These are phyloP conservation scores for Graphiopsis chlorocephala DNA, from an alignment of 2,329 filamentous ascomycete genomes.

Conservation along the genomic window DNA sequence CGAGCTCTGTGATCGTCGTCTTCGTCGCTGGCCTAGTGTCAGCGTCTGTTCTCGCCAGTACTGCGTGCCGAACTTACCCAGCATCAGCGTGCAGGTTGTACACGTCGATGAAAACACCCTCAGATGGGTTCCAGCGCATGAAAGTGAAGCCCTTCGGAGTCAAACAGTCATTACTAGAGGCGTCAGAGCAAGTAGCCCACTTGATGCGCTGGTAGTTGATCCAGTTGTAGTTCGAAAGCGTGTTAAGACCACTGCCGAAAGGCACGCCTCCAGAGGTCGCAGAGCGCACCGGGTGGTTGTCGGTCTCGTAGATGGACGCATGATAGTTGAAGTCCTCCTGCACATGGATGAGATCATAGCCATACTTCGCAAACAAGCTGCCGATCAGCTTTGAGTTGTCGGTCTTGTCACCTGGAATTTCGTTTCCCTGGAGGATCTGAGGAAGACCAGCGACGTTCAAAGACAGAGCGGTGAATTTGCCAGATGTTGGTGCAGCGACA, in stretches of 20 bases:
- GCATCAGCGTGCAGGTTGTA: slow-evolving; percentile 69
- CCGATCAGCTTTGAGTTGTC: slow-evolving; percentile 59
- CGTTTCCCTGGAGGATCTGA: slow-evolving; percentile 56
- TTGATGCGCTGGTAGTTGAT: slow-evolving; percentile 55
- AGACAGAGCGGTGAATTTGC: slow-evolving; percentile 49
- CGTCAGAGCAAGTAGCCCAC: slow-evolving; percentile 59
- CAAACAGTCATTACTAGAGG: slow-evolving; percentile 56
- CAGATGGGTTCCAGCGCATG: slow-evolving; percentile 56
- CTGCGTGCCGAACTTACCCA: slow-evolving; percentile 38
- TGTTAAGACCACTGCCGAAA: slow-evolving; percentile 64
- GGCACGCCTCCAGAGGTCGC: slow-evolving; percentile 63
- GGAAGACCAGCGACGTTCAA: slow-evolving; percentile 63
- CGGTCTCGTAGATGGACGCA: slow-evolving; percentile 59
- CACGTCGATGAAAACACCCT: slow-evolving; percentile 58
- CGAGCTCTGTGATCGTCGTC: slow-evolving; percentile 54
- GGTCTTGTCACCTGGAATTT: slow-evolving; percentile 60
- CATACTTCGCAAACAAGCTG: slow-evolving; percentile 53
- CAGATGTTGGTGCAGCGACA: slow-evolving; percentile 37
- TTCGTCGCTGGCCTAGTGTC: slow-evolving; percentile 37
- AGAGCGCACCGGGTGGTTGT: slow-evolving; percentile 60
- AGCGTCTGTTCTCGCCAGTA: not conserved
- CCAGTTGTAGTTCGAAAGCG: slow-evolving; percentile 44
- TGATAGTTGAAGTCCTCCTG: slow-evolving; percentile 71
- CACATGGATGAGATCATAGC: slow-evolving; percentile 61
- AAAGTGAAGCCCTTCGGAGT: slow-evolving; percentile 70